Evolutionary conservation across 1,284 basidiomycete species (phyloP), one percentile per base, ranked within the genome.

Genomic region (Ceratobasidium sp.): DNA sequence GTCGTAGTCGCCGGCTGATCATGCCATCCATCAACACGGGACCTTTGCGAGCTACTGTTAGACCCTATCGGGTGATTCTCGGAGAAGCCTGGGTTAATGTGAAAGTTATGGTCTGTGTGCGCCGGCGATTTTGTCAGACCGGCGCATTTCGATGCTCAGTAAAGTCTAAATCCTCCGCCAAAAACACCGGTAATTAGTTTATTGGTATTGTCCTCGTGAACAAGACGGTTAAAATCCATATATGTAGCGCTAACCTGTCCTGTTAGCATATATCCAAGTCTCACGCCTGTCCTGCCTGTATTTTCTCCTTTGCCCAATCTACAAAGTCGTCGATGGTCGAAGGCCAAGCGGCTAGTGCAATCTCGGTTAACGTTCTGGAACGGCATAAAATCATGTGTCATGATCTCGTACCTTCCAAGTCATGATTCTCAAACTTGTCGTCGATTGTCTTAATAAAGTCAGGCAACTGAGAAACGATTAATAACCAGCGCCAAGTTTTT

Each of bases 321-420:
- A 95, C 94, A 82, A 96, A 96, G 80, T 95, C 94, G 83, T 96
- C 95, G 80, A 96, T 94, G 48, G 92, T 89, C 54, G 94, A 95
- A 2, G 95, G 95, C 95, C 95, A 97, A 1, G 95, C 93, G 77
- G 90, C 95, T 95, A 82, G 52, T 46, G 28, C 42, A 20, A 67
- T 66, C 23, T 67, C 64, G 52, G 52, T 68, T 54, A 68, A 28
- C 20, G 13, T 38, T 50, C 50, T 38, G 44, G 48, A 44, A 46
- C 17, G 68, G 6, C 0, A 50, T 64, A 13, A 5, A 48, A 73
- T 3, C 12, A n/a, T 78, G 54, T 6, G 50, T 64, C 48, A 20
- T 42, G 28, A 48, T 6, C 84, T 46, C 88, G 71, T 81, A 96
- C 96, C 95, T 86, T 96, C 94, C 82, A 91, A 88, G 84, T 97